Conservation (phyloP, 352 stramenopile species). For the Phytophthora chlamydospora region DNA sequence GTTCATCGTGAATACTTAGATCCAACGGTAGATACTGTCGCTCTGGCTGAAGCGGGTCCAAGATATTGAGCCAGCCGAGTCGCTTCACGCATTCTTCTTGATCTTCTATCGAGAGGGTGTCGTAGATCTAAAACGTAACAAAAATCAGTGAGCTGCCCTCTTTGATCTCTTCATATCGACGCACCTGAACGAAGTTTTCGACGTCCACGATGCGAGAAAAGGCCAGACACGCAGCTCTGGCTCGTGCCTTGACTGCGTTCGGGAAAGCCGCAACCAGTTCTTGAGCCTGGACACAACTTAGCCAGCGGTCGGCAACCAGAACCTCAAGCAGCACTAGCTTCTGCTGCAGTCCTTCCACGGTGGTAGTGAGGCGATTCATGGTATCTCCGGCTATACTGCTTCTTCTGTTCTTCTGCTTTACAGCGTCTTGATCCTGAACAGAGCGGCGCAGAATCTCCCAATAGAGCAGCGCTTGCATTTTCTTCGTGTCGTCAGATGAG, state of each 20-base stretch:
- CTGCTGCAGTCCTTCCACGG: constrained; percentile 26
- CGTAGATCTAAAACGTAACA: constrained; percentile 46
- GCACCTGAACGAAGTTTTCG: constrained; percentile 72
- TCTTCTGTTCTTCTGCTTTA: constrained; percentile 2
- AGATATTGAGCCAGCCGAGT: constrained; percentile 87
- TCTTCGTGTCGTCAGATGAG: constrained; percentile 4
- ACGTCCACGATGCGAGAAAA: constrained; percentile 78
- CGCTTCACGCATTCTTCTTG: constrained; percentile 64
- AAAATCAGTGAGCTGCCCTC: background rate
- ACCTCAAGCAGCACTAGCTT: constrained; percentile 51
- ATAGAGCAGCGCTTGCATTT: constrained; percentile 32
- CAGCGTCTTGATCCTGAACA: constrained; percentile 6
- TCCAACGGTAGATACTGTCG: constrained; percentile 74
- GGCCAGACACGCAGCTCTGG: constrained; percentile 55
- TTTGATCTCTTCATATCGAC: constrained; percentile 1
- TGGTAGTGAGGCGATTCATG: constrained; percentile 20
- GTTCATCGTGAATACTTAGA: constrained; percentile 73
- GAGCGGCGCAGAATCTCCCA: constrained; percentile 51
- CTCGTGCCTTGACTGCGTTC: constrained; percentile 52
- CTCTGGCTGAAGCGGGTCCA: constrained; percentile 81
- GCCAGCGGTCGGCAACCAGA: constrained; percentile 53
- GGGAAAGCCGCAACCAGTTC: constrained; percentile 51
- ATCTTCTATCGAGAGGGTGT: constrained; percentile 53
- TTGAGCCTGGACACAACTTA: constrained; percentile 55
- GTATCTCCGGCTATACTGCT: constrained; percentile 3